Evolutionary conservation across 805 yeast genomes (phyloP).

Genomic region (Yarrowia hollandica): DNA sequence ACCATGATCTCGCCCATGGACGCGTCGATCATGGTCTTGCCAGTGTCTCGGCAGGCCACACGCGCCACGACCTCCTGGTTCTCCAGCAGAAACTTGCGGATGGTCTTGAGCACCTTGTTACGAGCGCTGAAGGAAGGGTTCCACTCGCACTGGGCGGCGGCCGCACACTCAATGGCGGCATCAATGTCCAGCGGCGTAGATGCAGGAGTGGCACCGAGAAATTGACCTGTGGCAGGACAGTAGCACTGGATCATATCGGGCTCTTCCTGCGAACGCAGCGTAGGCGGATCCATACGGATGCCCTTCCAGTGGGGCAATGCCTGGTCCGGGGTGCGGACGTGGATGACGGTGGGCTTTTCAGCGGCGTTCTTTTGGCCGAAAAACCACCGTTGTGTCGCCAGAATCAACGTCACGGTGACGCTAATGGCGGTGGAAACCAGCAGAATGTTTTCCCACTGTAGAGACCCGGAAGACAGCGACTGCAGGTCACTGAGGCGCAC

Average conservation of each 20-base stretch:
- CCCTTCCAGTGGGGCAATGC: constrained; percentile 93
- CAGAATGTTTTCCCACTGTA: constrained; percentile 27
- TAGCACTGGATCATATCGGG: constrained; percentile 74
- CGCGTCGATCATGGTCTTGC: constrained; percentile 94
- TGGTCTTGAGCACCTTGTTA: constrained; percentile 66
- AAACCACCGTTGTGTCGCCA: constrained; percentile 24
- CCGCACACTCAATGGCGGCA: constrained; percentile 53
- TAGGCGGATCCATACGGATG: constrained; percentile 65
- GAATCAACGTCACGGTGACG: constrained; percentile 24
- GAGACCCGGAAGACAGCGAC: constrained; percentile 19
- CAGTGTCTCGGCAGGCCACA: constrained; percentile 94
- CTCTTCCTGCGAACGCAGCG: constrained; percentile 58
- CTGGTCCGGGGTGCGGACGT: constrained; percentile 64
- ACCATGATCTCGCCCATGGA: constrained; percentile 89
- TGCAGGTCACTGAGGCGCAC: constrained; percentile 19
- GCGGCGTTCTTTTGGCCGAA: constrained; percentile 25
- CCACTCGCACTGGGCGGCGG: constrained; percentile 56
- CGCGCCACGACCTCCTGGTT: constrained; percentile 87
- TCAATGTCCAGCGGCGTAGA: constrained; percentile 73
- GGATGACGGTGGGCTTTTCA: constrained; percentile 30
- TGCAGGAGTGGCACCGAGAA: constrained; percentile 68
- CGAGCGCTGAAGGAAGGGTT: constrained; percentile 61
- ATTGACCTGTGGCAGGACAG: constrained; percentile 97
- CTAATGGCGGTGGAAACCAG: constrained; percentile 27
- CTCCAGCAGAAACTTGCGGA: constrained; percentile 67